Evolutionary conservation across 345 rosid genomes (phyloP), one percentile per base, ranked within the genome.

Genomic region (Orychophragmus violaceus): DNA sequence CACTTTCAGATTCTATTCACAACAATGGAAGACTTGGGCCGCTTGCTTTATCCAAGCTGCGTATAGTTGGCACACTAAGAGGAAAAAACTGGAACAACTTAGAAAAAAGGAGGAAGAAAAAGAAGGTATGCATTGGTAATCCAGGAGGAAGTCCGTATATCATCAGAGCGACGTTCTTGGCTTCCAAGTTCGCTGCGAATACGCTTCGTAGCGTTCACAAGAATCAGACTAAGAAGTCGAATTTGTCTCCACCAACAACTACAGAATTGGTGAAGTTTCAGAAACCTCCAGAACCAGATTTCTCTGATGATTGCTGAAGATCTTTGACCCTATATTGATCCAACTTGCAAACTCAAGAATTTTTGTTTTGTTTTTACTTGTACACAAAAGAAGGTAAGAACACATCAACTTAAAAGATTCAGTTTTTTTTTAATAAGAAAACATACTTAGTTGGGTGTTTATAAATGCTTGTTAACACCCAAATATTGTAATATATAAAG

Each of bases 21-120:
- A 90, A 78, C 98, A 88, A 56, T 93, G 98, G 98, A 84, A 79
- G 79, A 93, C 98, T 12, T 93, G 98, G 98, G 98, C 98, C 0
- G 98, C 98, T 42, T 87, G 96, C 79, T 93, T 93, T 37, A 88
- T 93, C 52, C 98, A 90, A 75, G 98, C 98, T 0, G 97, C 97
- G 0, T 93, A 97, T 97, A 78, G 97, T 21, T 82, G 98, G 3
- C 85, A 93, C 71, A 76, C 83, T 16, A 94, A 83, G 78, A 85
- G 95, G 75, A 94, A 94, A 83, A 84, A 13, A 22, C 32, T 86
- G 77, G 99, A 90, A 72, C 90, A 82, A 57, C 83, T 80, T 11
- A 73, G 82, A 67, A 85, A 85, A 82, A 92, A 89, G 74, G 93
- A 86, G 65, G 93, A 86, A 27, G 91, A 70, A 59, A 91, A 76